A percentile compares a stretch with the other conserved stretches of the same genome.
Evolutionary conservation across 2,329 filamentous ascomycete species (phyloP).

Genomic region (Mollisiaceae sp.): DNA sequence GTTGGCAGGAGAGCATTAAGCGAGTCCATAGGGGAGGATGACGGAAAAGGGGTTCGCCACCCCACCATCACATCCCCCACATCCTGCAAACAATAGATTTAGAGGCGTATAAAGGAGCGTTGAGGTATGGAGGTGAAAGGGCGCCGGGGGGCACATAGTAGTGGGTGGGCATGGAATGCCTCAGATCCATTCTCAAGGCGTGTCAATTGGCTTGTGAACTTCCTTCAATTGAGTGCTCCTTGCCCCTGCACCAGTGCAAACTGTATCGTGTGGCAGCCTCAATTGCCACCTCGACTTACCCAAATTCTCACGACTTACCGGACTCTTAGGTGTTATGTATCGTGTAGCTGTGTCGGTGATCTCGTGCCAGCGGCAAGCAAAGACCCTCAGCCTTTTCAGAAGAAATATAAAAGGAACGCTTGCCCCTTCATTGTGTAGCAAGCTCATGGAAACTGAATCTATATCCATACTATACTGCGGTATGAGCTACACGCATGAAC

Average conservation of each 20-base stretch:
- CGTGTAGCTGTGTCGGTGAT: not conserved
- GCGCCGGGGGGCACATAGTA: not conserved
- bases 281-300: not conserved
- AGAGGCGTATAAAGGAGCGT: not conserved
- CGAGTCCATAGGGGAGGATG: not conserved
- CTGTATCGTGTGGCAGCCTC: not conserved
- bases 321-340: not conserved
- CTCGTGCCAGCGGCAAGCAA: not conserved
- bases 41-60: not conserved
- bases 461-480: not conserved
- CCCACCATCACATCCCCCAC: not conserved
- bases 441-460: not conserved
- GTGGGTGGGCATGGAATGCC: not conserved
- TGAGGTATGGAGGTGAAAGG: not conserved
- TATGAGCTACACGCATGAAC: not conserved
- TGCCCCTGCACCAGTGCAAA: not conserved
- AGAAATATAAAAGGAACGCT: not conserved
- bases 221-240: not conserved
- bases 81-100: not conserved
- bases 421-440: not conserved
- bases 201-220: not conserved
- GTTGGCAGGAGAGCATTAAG: not conserved
- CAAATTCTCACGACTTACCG: not conserved
- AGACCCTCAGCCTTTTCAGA: not conserved
- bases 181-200: not conserved